phyloP scores from a whole-genome alignment of 2,329 filamentous ascomycete genomes.

The Aureobasidium melanogenum region DNA sequence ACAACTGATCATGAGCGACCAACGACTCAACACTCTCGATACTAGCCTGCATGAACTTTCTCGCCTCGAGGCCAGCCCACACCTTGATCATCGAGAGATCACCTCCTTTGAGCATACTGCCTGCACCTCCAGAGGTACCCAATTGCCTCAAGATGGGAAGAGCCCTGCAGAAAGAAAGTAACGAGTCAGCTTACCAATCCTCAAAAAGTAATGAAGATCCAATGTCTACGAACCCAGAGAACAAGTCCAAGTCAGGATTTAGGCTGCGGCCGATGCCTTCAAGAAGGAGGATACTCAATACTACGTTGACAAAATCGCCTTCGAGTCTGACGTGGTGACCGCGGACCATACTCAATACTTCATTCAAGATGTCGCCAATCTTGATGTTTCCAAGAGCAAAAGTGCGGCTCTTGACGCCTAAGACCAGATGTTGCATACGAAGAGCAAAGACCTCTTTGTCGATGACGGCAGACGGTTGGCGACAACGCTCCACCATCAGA shows the following conservation, averaged over 20 bases:
- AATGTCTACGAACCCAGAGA: conserved; percentile 51
- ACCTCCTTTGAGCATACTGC: conserved; percentile 35
- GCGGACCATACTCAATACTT: conserved; percentile 86
- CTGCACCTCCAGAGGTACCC: conserved; percentile 63
- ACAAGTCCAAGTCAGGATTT: conserved; percentile 78
- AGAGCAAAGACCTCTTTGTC: conserved; percentile 86
- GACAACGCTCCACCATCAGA: conserved; percentile 91
- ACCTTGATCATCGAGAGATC: conserved; percentile 67
- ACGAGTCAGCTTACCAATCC: conserved; percentile 8
- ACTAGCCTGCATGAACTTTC: conserved; percentile 81
- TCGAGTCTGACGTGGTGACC: conserved; percentile 87
- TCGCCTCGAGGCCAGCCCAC: conserved; percentile 83
- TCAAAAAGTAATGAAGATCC: background rate
- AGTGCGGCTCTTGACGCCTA: conserved; percentile 82
- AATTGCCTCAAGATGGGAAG: conserved; percentile 85
- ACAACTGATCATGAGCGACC: conserved; percentile 82
- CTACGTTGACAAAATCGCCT: conserved; percentile 97
- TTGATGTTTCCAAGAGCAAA: conserved; percentile 90
- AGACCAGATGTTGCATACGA: conserved; percentile 92
- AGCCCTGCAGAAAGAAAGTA: conserved; percentile 50
- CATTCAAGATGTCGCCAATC: conserved; percentile 88
- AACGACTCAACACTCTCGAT: conserved; percentile 83
- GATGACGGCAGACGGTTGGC: conserved; percentile 82
- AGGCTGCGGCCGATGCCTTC: conserved; percentile 88
- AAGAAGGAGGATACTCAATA: conserved; percentile 84